These are phyloP conservation scores for Chalaropsis thielavioides DNA, from an alignment of 2,329 filamentous ascomycete genomes.

Conservation along the genomic window DNA sequence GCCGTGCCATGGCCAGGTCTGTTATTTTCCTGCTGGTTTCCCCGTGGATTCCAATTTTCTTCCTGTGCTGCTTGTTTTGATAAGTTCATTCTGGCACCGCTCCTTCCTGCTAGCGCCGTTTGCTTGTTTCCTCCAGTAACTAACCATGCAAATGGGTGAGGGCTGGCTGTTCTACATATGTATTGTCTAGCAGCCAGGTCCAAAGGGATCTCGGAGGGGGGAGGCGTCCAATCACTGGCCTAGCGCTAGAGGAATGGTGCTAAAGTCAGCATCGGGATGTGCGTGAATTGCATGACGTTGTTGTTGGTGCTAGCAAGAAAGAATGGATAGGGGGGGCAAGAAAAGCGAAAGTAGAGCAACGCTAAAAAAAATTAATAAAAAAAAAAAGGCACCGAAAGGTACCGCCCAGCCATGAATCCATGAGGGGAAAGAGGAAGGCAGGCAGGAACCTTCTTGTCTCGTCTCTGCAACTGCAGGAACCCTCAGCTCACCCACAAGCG, in stretches of 20 bases:
- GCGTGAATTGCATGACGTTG: background rate
- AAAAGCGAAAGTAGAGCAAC: background rate
- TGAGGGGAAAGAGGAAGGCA: background rate
- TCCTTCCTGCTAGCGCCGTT: background rate
- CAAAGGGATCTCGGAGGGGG: background rate
- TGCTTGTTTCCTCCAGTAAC: background rate
- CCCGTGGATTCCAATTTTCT: background rate
- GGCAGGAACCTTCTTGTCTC: slow-evolving; percentile 1
- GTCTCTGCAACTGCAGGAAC: background rate
- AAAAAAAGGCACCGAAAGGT: background rate
- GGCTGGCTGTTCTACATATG: too few species aligned
- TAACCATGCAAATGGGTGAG: background rate
- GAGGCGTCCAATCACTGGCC: background rate
- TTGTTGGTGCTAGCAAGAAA: slow-evolving; percentile 7
- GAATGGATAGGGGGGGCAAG: background rate
- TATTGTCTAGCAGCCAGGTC: background rate
- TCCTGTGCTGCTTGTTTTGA: background rate
- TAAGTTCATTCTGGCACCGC: background rate
- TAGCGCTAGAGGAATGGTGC: background rate
- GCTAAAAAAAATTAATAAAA: background rate
- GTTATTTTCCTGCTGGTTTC: background rate
- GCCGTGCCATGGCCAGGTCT: background rate
- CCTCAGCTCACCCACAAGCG: background rate
- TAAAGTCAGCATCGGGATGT: background rate
- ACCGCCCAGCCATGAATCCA: background rate